phyloP scores from a whole-genome alignment of 73 alveolate species.

The Paramecium pentaurelia region DNA sequence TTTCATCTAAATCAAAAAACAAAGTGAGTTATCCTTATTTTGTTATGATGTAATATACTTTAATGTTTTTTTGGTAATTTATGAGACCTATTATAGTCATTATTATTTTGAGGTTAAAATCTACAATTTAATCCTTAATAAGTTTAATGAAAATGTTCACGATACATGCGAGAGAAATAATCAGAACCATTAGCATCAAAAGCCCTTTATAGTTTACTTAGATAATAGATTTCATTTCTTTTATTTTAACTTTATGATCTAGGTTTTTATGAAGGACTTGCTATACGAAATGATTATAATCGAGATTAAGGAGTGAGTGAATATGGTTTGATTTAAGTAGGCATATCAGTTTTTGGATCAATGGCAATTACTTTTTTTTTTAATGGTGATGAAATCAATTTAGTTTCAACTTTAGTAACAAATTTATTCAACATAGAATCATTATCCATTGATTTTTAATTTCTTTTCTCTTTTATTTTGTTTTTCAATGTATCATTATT shows the following conservation, averaged over 20 bases:
- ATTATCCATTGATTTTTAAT: background rate
- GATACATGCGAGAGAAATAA: constrained; percentile 33
- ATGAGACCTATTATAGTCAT: constrained; percentile 1
- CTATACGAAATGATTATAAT: background rate
- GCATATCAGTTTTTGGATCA: background rate
- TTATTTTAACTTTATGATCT: constrained; percentile 2
- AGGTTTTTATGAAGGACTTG: background rate
- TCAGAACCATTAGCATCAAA: constrained; percentile 41
- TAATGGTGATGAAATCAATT: background rate
- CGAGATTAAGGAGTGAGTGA: constrained; percentile 46
- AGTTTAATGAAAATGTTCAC: constrained; percentile 57
- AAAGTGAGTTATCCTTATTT: constrained; percentile 60
- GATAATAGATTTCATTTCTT: constrained; percentile 14
- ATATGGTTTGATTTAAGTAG: background rate
- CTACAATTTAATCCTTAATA: constrained; percentile 40
- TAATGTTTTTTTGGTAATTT: background rate
- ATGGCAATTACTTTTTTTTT: background rate
- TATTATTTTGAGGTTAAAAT: background rate
- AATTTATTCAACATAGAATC: background rate
- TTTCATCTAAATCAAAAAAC: constrained; percentile 62
- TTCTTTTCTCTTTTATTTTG: constrained; percentile 17
- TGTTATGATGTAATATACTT: constrained; percentile 52
- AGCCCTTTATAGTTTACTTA: background rate
- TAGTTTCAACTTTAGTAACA: constrained; percentile 6
- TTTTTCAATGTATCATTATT: background rate